A percentile compares a stretch with the other conserved stretches of the same genome.
phyloP scores from a whole-genome alignment of 2,329 filamentous ascomycete species.

The Penicillium sclerotigenum region DNA sequence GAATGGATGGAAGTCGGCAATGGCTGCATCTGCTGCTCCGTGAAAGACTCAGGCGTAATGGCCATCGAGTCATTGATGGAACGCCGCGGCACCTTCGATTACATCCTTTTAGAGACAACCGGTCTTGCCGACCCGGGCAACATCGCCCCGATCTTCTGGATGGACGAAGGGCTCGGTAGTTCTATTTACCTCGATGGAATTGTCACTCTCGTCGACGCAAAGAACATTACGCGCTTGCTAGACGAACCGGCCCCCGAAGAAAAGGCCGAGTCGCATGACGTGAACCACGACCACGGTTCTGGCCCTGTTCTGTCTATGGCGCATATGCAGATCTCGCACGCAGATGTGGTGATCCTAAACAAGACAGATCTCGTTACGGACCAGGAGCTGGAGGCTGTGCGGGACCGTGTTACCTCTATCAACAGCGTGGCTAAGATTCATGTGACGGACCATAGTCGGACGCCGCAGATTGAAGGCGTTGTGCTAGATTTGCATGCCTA shows the following conservation, averaged over 20 bases:
- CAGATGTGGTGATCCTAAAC: conserved; percentile 92
- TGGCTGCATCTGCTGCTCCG: conserved; percentile 95
- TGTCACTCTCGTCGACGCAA: conserved; percentile 91
- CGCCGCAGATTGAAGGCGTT: conserved; percentile 79
- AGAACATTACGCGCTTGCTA: conserved; percentile 79
- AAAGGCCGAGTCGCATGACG: conserved; percentile 49
- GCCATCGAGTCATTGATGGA: conserved; percentile 96
- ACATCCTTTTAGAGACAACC: conserved; percentile 94
- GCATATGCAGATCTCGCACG: conserved; percentile 94
- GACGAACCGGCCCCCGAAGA: conserved; percentile 60
- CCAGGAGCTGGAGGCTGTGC: conserved; percentile 66
- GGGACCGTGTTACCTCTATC: conserved; percentile 72
- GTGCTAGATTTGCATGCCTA: conserved; percentile 91
- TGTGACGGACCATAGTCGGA: conserved; percentile 72
- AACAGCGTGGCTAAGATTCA: conserved; percentile 85
- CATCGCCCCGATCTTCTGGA: conserved; percentile 93
- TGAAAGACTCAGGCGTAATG: conserved; percentile 91
- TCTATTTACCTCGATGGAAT: conserved; percentile 97
- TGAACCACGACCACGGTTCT: conserved; percentile 37
- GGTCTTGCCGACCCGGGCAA: conserved; percentile 94
- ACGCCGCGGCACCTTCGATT: conserved; percentile 89
- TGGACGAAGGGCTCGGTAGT: conserved; percentile 91
- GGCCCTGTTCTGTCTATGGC: conserved; percentile 81
- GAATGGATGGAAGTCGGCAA: conserved; percentile 97
- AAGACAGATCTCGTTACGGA: conserved; percentile 79